A percentile compares a stretch with the other conserved stretches of the same genome.
Evolutionary conservation across 805 yeast genomes (phyloP).

Genomic region (Phaffomyces thermotolerans): DNA sequence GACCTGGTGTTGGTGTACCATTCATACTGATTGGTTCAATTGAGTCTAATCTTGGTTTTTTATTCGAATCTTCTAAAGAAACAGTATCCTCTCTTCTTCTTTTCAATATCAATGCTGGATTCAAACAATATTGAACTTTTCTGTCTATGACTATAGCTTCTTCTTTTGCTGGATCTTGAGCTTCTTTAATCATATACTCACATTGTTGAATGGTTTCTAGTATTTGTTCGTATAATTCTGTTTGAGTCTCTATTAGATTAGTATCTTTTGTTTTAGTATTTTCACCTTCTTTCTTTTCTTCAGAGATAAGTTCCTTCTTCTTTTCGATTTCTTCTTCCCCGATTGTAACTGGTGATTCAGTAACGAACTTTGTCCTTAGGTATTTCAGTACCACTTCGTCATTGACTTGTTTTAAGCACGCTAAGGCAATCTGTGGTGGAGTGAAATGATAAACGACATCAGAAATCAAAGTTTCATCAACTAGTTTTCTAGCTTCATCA

Average conservation of each 20-base stretch:
- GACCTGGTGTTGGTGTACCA: neutral
- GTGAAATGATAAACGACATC: constrained; percentile 75
- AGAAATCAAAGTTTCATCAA: constrained; percentile 63
- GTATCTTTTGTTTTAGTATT: too few species aligned
- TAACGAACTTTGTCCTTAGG: constrained; percentile 49
- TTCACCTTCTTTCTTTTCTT: too few species aligned
- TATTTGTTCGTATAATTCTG: constrained; percentile 30
- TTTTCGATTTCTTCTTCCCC: constrained; percentile 4
- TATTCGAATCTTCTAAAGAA: constrained; percentile 23
- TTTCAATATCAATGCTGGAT: constrained; percentile 48
- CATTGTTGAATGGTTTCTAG: constrained; percentile 43
- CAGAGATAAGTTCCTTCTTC: constrained; percentile 6
- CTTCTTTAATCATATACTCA: constrained; percentile 35
- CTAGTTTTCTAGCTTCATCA: constrained; percentile 59
- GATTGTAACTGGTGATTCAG: neutral
- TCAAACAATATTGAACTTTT: constrained; percentile 54
- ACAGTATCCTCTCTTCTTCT: constrained; percentile 29
- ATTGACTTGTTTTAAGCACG: constrained; percentile 68
- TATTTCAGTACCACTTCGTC: constrained; percentile 58
- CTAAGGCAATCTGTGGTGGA: constrained; percentile 94
- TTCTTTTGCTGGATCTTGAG: constrained; percentile 45
- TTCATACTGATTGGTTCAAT: neutral
- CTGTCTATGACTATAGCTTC: constrained; percentile 57
- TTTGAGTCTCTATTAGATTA: too few species aligned
- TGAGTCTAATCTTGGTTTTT: constrained; percentile 20